These are phyloP conservation scores for Emergomyces orientalis DNA, from an alignment of 2,329 filamentous ascomycete genomes.

Conservation along the genomic window DNA sequence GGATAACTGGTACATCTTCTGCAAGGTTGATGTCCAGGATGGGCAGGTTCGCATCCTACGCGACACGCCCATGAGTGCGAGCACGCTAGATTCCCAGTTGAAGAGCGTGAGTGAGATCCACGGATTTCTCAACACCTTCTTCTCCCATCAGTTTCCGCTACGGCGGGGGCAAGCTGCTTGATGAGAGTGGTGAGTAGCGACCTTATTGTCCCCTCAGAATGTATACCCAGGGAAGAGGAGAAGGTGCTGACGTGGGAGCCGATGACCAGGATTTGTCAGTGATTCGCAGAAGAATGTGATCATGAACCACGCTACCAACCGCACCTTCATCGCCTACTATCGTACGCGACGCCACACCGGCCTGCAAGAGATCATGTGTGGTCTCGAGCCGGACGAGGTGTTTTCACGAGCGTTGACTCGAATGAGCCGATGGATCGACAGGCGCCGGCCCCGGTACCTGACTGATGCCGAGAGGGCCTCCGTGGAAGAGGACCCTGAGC, in stretches of 20 bases:
- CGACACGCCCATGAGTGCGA: constrained; percentile 14
- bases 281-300: constrained; percentile 19
- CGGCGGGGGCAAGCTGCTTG: too few species aligned
- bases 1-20: too few species aligned
- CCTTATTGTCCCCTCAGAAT: too few species aligned
- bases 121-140: constrained; percentile 17
- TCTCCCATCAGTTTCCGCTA: constrained; percentile 19
- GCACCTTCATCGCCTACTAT: constrained; percentile 22
- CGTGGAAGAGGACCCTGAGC: constrained; percentile 15
- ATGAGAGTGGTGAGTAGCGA: too few species aligned
- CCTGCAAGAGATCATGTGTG: constrained; percentile 17
- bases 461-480: constrained; percentile 12
- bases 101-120: constrained; percentile 18
- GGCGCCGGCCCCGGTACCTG: too few species aligned
- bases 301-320: constrained; percentile 17
- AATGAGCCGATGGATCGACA: constrained; percentile 18
- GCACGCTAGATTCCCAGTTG: constrained; percentile 14
- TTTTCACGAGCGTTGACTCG: constrained; percentile 14
- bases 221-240: too few species aligned
- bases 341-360: constrained; percentile 12
- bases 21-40: constrained; percentile 21
- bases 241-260: constrained; percentile 15
- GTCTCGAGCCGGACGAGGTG: constrained; percentile 16
- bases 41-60: constrained; percentile 15
- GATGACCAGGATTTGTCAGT: constrained; percentile 18